A percentile compares a stretch with the other conserved stretches of the same genome.
phyloP scores from a whole-genome alignment of 768 basidiomycete species.

The Austroboletus festivus region DNA sequence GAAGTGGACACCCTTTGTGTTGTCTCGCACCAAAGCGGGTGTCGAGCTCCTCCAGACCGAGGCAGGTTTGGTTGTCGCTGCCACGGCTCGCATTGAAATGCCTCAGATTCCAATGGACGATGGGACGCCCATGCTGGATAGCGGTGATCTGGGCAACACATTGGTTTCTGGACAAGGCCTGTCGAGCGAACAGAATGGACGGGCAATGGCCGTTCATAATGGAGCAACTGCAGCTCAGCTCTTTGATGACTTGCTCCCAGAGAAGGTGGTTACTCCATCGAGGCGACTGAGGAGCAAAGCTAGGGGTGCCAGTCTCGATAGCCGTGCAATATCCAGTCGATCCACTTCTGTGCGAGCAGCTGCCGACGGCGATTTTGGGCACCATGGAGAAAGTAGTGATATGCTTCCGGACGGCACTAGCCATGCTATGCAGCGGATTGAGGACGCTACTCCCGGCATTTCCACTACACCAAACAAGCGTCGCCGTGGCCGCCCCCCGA shows the following conservation, averaged over 20 bases:
- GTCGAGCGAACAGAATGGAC: constrained; percentile 17
- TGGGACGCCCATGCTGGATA: constrained; percentile 23
- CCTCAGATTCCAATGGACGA: constrained; percentile 19
- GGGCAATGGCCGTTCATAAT: constrained; percentile 2
- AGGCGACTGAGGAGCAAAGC: constrained; percentile 13
- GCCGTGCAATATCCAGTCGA: constrained; percentile 17
- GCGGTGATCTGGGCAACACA: constrained; percentile 16
- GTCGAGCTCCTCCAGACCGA: constrained; percentile 26
- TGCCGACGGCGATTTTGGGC: constrained; percentile 9
- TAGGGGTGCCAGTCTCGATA: constrained; percentile 16
- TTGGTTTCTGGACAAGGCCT: constrained; percentile 11
- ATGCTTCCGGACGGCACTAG: constrained; percentile 3
- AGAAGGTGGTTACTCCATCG: constrained; percentile 16
- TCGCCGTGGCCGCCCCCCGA: constrained; percentile 32
- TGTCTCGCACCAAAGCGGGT: constrained; percentile 45
- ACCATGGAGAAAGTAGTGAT: constrained; percentile 6
- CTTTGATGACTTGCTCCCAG: constrained; percentile 29
- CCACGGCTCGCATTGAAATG: constrained; percentile 5
- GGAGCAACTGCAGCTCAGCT: constrained; percentile 28
- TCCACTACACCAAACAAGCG: constrained; percentile 28
- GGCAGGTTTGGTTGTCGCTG: constrained; percentile 11
- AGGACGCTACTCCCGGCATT: neutral
- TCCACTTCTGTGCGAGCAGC: constrained; percentile 19
- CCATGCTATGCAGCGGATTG: constrained; percentile 3
- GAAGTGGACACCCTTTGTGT: constrained; percentile 92